These are phyloP conservation scores for Metschnikowia baotianmanensis DNA, from an alignment of 805 yeast genomes.

Conservation along the genomic window DNA sequence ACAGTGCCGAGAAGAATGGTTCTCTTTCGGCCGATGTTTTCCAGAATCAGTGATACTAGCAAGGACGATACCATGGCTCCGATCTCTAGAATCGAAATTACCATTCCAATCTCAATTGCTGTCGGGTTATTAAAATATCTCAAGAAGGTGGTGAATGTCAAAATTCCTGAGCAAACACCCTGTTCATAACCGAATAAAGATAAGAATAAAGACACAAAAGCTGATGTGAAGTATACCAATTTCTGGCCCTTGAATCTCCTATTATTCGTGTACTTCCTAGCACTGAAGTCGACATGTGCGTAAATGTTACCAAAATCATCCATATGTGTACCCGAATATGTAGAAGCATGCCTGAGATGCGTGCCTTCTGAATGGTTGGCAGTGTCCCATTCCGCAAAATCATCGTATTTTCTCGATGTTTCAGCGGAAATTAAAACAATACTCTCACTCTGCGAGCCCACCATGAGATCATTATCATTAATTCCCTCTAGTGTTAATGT, in stretches of 20 bases:
- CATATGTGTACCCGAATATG: conserved; percentile 4
- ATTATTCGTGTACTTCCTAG: conserved; percentile 30
- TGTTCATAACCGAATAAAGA: conserved; percentile 41
- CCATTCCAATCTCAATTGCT: conserved; percentile 19
- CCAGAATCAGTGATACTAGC: conserved; percentile 18
- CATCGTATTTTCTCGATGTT: conserved; percentile 9
- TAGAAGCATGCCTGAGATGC: conserved; percentile 7
- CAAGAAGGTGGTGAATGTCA: conserved; percentile 70
- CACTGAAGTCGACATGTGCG: conserved; percentile 37
- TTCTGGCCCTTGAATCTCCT: conserved; percentile 37
- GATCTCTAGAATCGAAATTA: conserved; percentile 20
- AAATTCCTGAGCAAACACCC: conserved; percentile 87
- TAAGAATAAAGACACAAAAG: conserved; percentile 43
- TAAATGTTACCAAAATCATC: conserved; percentile 38
- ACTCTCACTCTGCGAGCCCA: not conserved
- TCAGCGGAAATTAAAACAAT: not conserved
- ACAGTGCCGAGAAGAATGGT: conserved; percentile 20
- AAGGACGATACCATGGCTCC: conserved; percentile 23
- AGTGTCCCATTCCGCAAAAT: conserved; percentile 17
- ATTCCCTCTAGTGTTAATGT: not conserved
- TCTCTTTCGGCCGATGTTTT: conserved; percentile 20
- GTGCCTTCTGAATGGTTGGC: conserved; percentile 12
- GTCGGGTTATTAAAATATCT: conserved; percentile 23
- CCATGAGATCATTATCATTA: not conserved
- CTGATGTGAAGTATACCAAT: conserved; percentile 44